These are phyloP conservation scores for Suhomyces xylopsoci DNA, from an alignment of 805 yeast genomes.

Conservation along the genomic window DNA sequence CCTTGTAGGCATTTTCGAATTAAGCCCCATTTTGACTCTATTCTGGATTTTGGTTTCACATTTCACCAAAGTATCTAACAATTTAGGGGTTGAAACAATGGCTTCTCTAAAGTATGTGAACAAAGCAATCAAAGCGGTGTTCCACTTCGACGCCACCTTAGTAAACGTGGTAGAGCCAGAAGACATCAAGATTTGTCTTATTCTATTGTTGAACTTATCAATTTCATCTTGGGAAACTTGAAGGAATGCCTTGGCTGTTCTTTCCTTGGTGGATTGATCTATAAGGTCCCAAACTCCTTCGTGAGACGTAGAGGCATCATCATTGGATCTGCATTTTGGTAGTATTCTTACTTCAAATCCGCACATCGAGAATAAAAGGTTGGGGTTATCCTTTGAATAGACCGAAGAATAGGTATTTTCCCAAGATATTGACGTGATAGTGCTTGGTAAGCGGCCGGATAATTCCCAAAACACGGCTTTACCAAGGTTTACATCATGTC, in stretches of 20 bases:
- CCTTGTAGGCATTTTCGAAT: conserved; percentile 97
- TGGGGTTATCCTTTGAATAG: conserved; percentile 87
- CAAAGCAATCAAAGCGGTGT: conserved; percentile 80
- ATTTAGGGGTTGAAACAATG: conserved; percentile 71
- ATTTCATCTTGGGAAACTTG: conserved; percentile 82
- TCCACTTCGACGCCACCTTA: conserved; percentile 94
- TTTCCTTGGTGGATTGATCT: conserved; percentile 67
- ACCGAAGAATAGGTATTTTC: conserved; percentile 79
- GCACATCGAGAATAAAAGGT: conserved; percentile 82
- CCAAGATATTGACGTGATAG: conserved; percentile 75
- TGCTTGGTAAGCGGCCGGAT: conserved; percentile 70
- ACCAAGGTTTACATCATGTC: conserved; percentile 90
- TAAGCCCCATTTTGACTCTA: conserved; percentile 88
- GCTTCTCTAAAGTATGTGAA: conserved; percentile 94
- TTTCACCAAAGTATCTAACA: conserved; percentile 80
- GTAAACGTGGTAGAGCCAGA: conserved; percentile 95
- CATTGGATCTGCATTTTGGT: conserved; percentile 65
- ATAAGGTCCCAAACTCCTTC: conserved; percentile 94
- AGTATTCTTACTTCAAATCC: conserved; percentile 91
- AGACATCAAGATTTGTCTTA: conserved; percentile 88
- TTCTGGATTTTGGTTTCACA: conserved; percentile 93
- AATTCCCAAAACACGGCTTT: conserved; percentile 92
- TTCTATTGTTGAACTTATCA: conserved; percentile 73
- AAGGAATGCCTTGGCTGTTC: conserved; percentile 84
- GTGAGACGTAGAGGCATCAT: conserved; percentile 44